Percentiles rank a stretch among this genome's conserved stretches.
Evolutionary conservation across 495 filamentous ascomycete species (phyloP).

Genomic region (Parathielavia appendiculata): DNA sequence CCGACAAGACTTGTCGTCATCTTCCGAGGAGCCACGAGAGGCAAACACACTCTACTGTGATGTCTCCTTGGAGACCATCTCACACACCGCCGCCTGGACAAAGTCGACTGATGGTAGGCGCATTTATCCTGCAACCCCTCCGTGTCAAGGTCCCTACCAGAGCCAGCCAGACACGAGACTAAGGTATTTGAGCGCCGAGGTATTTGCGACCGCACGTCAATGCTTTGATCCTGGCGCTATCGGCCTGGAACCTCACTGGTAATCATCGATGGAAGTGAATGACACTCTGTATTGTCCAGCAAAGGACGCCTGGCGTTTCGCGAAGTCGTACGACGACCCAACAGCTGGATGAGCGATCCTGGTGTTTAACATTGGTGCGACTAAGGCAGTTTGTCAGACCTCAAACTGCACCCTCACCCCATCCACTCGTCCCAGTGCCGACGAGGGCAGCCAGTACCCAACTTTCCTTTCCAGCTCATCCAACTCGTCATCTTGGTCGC

Average conservation of each 20-base stretch:
- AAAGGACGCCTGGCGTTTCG: neutral
- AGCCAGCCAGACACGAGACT: too few species aligned
- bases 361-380: too few species aligned
- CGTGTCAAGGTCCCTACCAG: too few species aligned
- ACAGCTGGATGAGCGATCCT: neutral
- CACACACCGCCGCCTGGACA: neutral
- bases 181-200: too few species aligned
- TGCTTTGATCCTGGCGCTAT: too few species aligned
- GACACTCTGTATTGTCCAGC: neutral
- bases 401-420: neutral
- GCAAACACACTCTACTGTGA: neutral
- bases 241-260: too few species aligned
- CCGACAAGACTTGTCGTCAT: conserved; percentile 4
- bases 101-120: too few species aligned
- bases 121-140: too few species aligned
- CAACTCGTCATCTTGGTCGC: conserved; percentile 34
- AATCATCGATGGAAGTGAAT: neutral
- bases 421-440: neutral
- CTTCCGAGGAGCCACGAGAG: neutral
- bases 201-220: too few species aligned
- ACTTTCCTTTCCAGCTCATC: neutral
- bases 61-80: too few species aligned
- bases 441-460: neutral
- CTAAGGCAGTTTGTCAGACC: too few species aligned
- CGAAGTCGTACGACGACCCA: too few species aligned